These are phyloP conservation scores for Globisporangium sylvaticum DNA, from an alignment of 352 stramenopile genomes.

Conservation along the genomic window DNA sequence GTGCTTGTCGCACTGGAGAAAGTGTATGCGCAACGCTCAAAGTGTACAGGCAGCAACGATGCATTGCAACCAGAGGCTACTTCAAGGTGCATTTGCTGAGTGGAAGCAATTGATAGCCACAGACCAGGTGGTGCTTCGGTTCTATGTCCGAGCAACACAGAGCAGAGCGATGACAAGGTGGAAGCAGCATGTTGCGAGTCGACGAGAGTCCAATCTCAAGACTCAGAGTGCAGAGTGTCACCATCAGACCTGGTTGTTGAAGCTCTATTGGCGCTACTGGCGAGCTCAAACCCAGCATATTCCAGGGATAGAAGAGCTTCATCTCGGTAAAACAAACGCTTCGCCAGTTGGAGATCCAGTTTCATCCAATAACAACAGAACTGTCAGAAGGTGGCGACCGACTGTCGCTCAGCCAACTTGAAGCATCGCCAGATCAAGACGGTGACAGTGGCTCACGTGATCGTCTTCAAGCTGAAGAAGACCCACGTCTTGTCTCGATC, in stretches of 20 bases:
- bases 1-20: slow-evolving; percentile 25
- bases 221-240: background rate
- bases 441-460: background rate
- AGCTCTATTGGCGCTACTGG: background rate
- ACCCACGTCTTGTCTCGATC: slow-evolving; percentile 2
- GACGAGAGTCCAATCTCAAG: background rate
- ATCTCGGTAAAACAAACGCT: background rate
- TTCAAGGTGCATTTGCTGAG: background rate
- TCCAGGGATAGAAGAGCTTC: slow-evolving; percentile 1
- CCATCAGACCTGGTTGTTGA: background rate
- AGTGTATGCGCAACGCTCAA: background rate
- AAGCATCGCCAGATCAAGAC: background rate
- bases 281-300: background rate
- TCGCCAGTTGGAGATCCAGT: background rate
- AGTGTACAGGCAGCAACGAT: background rate
- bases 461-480: background rate
- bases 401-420: background rate
- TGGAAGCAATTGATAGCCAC: slow-evolving; percentile 10
- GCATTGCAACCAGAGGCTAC: background rate
- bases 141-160: background rate
- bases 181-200: background rate
- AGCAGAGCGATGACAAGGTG: background rate
- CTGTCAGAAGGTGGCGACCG: background rate
- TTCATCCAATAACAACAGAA: background rate
- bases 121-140: background rate